Base-by-base conservation (phyloP, 768 basidiomycete species). In the Termitomyces sp. region DNA sequence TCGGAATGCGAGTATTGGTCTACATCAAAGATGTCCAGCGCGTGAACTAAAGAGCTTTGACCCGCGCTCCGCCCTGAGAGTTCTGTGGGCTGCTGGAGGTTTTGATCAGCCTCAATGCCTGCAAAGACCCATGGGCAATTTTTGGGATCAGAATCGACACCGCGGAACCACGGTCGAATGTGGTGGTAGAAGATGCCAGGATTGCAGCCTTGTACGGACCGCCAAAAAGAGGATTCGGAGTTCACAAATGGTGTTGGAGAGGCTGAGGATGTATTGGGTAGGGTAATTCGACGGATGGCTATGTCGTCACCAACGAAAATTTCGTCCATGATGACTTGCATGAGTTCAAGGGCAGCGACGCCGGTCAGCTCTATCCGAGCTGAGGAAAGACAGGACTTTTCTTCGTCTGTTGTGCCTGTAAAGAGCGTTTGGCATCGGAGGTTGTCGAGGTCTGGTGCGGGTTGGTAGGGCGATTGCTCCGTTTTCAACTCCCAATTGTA, bases 301-400 rank as follows among this genome's bases (percentile, higher is more conserved):
- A 85, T 80, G 48, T 74, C 77, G 63, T 92, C 87, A 3, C 82
- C 83, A 34, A 97, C 82, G 74, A 95, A 96, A 44, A 87, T 81
- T 68, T 98, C 95, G 73, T 98, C 93, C 82, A 96, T 86, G 8
- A 86, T 90, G 8, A 82, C 75, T 2, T 89, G 85, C 93, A 98
- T 96, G 53, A 96, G 75, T 47, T 87, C 81, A 21, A 98, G 83
- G 1, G 89, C 90, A 53, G 88, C 82, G 1, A 93, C 93, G 10
- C 95, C 95, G 29, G 86, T 83, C 23, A 97, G 78, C 72, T 98
- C 96, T 66, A 95, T 92, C 11, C 90, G 83, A 3, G 94, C 85
- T 0, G 94, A 95, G 38, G 87, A 83, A 48, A 97, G 82, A 73
- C 93, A 98, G 69, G 98, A 99, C 58, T 92, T 90, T 59, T 87